A percentile compares a stretch with the other conserved stretches of the same genome.
phyloP scores from a whole-genome alignment of 2,329 filamentous ascomycete species.

The Xylariomycetidae sp. region DNA sequence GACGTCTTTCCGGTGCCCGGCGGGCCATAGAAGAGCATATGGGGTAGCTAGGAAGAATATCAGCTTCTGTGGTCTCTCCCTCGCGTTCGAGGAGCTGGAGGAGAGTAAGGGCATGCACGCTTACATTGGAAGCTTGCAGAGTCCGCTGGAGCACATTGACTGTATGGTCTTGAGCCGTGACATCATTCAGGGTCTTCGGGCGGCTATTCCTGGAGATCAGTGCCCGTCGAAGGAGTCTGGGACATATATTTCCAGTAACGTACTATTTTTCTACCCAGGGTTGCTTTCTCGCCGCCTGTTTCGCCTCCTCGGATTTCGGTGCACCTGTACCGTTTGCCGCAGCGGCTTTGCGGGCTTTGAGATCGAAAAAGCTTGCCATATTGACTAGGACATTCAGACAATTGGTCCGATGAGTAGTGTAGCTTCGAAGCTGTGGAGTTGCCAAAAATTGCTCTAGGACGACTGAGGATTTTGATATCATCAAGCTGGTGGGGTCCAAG shows the following conservation, averaged over 20 bases:
- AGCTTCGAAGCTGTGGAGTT: neutral
- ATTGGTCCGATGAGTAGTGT: too few species aligned
- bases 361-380: constrained; percentile 93
- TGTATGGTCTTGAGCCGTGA: constrained; percentile 96
- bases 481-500: too few species aligned
- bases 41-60: constrained; percentile 67
- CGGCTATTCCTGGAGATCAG: constrained; percentile 56
- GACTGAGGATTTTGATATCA: constrained; percentile 1
- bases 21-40: constrained; percentile 99
- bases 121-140: constrained; percentile 85
- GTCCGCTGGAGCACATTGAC: constrained; percentile 89
- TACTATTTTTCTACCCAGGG: constrained; percentile 99
- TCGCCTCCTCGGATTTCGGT: constrained; percentile 61
- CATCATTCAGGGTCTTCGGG: constrained; percentile 88
- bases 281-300: constrained; percentile 64
- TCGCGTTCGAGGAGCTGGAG: too few species aligned
- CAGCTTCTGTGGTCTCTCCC: too few species aligned
- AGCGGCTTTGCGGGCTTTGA: constrained; percentile 86
- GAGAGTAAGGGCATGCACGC: neutral
- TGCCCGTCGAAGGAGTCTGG: constrained; percentile 1
- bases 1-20: constrained; percentile 98
- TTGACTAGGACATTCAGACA: too few species aligned
- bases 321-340: constrained; percentile 56
- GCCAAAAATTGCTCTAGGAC: neutral
- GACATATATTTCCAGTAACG: constrained; percentile 5